Conservation (phyloP, 768 basidiomycete species). For the Russula virescens region DNA sequence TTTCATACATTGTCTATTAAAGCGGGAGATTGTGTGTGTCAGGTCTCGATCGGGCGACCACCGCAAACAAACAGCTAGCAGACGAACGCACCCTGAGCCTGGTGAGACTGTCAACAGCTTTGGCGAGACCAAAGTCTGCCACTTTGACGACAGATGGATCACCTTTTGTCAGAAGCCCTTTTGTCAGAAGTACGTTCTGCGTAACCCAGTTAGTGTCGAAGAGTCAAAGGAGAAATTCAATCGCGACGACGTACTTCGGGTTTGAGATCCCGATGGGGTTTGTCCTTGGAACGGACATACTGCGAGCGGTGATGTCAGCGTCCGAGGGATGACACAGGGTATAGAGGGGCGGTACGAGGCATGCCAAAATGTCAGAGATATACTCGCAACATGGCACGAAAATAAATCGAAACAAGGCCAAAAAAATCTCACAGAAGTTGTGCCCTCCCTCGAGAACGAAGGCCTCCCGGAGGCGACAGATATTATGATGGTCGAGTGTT, state of each 20-base stretch:
- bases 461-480: conserved; percentile 73
- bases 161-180: conserved; percentile 67
- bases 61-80: not conserved
- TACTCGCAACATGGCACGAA: not conserved
- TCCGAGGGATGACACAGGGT: not conserved
- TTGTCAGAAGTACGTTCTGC: conserved; percentile 81
- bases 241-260: conserved; percentile 50
- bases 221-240: not conserved
- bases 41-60: too few species aligned
- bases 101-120: conserved; percentile 75
- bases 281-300: conserved; percentile 68
- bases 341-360: conserved; percentile 22
- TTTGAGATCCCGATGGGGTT: conserved; percentile 92
- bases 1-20: conserved; percentile 87
- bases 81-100: conserved; percentile 58
- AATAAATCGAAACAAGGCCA: not conserved
- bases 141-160: conserved; percentile 74
- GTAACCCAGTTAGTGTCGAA: too few species aligned
- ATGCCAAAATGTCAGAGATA: conserved; percentile 41
- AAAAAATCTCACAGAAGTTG: conserved; percentile 44
- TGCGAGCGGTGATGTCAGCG: conserved; percentile 16
- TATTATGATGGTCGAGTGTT: conserved; percentile 70
- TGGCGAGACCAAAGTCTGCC: conserved; percentile 95
- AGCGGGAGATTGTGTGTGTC: not conserved
- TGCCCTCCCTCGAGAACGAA: conserved; percentile 53